These are phyloP conservation scores for Phytophthora ohioensis DNA, from an alignment of 352 stramenopile genomes.

Conservation along the genomic window DNA sequence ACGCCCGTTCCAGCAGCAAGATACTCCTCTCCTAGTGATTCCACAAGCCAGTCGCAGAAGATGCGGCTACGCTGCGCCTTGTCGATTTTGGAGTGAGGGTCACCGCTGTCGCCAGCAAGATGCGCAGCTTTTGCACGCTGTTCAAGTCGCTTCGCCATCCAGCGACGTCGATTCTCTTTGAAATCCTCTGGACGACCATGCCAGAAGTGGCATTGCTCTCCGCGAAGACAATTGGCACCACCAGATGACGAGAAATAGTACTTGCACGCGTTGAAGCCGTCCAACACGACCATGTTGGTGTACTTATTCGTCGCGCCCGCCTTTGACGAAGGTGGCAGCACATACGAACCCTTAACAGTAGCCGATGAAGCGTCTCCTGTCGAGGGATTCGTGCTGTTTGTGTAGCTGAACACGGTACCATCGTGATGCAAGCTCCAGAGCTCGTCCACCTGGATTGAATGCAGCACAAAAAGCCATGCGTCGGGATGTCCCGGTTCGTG, in stretches of 20 bases:
- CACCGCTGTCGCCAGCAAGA: conserved; percentile 67
- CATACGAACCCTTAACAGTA: conserved; percentile 50
- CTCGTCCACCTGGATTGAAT: conserved; percentile 58
- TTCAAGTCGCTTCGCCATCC: conserved; percentile 70
- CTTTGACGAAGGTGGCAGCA: conserved; percentile 62
- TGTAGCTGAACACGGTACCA: conserved; percentile 67
- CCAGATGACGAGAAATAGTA: conserved; percentile 84
- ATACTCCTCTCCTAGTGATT: conserved; percentile 51
- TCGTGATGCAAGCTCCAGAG: conserved; percentile 64
- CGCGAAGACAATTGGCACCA: conserved; percentile 70
- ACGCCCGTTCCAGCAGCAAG: conserved; percentile 73
- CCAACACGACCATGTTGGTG: conserved; percentile 84
- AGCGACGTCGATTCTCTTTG: conserved; percentile 66
- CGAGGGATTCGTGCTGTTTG: conserved; percentile 7
- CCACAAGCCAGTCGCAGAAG: conserved; percentile 87
- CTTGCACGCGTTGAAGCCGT: conserved; percentile 87
- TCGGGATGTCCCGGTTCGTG: conserved; percentile 28
- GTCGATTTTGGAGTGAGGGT: conserved; percentile 73
- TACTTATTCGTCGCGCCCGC: conserved; percentile 64
- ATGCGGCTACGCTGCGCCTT: conserved; percentile 81
- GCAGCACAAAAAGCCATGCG: conserved; percentile 66
- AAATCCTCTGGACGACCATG: conserved; percentile 73
- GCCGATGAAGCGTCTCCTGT: conserved; percentile 5
- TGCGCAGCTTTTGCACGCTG: conserved; percentile 65
- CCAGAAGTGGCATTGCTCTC: conserved; percentile 83